phyloP scores from a whole-genome alignment of 257 asterid species.

The Misopates orontium region DNA sequence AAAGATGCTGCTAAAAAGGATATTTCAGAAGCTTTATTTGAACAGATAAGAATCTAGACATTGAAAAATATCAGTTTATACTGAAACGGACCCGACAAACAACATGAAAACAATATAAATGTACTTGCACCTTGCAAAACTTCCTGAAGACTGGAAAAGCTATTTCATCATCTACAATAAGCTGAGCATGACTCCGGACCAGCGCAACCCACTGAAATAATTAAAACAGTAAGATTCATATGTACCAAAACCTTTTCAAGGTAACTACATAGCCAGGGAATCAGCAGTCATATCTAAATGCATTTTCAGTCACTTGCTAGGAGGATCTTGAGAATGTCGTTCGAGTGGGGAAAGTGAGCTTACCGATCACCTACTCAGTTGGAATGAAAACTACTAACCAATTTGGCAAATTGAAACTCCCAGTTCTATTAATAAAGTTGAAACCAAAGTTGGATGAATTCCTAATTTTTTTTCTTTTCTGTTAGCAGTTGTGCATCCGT shows the following conservation, averaged over 20 bases:
- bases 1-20: neutral
- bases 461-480: conserved; percentile 14
- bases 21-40: neutral
- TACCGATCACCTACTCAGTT: neutral
- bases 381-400: neutral
- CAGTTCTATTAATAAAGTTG: conserved; percentile 14
- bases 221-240: conserved; percentile 24
- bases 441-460: neutral
- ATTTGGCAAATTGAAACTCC: neutral
- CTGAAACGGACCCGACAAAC: neutral
- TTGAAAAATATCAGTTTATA: neutral
- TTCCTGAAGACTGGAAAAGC: conserved; percentile 64
- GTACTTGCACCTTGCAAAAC: conserved; percentile 85
- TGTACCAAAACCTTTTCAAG: neutral
- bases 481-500: neutral
- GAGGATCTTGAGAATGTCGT: conserved; percentile 12
- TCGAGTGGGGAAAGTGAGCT: conserved; percentile 9
- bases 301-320: neutral
- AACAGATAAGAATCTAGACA: neutral
- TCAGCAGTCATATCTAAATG: neutral
- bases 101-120: neutral
- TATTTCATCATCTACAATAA: conserved; percentile 69
- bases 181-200: conserved; percentile 75
- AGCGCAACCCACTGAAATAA: conserved; percentile 87
- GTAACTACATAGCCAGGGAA: conserved; percentile 7